Evolutionary conservation across 208 protist species (phyloP), one percentile per base, ranked within the genome.

Genomic region (Trypanosoma brucei): DNA sequence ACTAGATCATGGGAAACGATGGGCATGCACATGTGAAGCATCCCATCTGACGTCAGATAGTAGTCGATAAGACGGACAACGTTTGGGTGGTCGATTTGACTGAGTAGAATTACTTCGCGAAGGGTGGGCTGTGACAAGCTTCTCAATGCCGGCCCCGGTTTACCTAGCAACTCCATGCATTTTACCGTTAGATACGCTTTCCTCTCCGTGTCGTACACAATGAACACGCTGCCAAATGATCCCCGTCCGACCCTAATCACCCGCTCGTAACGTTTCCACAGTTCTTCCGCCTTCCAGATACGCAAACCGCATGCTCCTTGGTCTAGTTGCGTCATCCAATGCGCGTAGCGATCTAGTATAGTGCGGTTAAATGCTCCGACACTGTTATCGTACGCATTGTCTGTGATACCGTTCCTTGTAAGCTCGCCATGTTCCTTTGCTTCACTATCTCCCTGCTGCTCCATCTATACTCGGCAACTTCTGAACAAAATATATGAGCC

Each of bases 111-210:
- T 36, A 95, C 65, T 71, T 95, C 85, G 8, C 86, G 78, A 34
- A 82, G 81, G 38, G 84, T 88, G n/a, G 84, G 89, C 42, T 72
- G 79, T 68, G 86, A 88, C 0, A 95, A 55, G 14, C 86, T 85
- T 9, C 73, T 65, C 8, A 86, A 51, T 14, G 61, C 57, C 56
- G 34, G 65, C 40, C 81, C 75, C 7, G 74, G 66, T 1, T 66
- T 70, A 70, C 82, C 84, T 37, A 95, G 75, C 31, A 93, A 65
- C 4, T 79, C 72, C 75, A 91, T 83, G 52, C 84, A 81, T 66
- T 95, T 95, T 86, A 95, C 92, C 1, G 84, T 91, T 30, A 92
- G 62, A 59, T 95, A 86, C 4, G 78, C 86, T 33, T 65, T 30
- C 0, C 73, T 70, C 38, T 73, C 56, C 31, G 75, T 91, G 69